phyloP scores from a whole-genome alignment of 164 flowering plant genomes.

The Umbellularia californica region DNA sequence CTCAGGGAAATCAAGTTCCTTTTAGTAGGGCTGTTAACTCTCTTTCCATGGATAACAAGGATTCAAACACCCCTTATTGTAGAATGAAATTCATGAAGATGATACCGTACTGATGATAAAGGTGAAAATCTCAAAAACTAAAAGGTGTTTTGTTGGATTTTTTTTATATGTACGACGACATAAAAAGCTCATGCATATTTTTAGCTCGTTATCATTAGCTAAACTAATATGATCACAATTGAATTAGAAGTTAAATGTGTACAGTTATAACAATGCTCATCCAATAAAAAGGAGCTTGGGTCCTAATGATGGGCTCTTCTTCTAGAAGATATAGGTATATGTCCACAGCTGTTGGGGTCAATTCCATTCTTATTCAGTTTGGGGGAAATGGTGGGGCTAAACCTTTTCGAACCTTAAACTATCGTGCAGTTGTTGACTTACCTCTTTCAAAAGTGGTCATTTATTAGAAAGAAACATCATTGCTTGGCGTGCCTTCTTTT shows the following conservation, averaged over 20 bases:
- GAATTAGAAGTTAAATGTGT: too few relatives aligned
- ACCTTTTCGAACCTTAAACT: neutral
- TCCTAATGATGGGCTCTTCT: neutral
- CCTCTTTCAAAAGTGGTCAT: neutral
- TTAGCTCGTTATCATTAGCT: neutral
- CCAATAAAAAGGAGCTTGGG: neutral
- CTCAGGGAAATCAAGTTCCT: neutral
- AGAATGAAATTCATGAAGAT: neutral
- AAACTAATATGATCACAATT: neutral
- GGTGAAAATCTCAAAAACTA: too few relatives aligned
- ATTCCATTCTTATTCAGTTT: neutral
- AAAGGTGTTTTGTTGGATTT: too few relatives aligned
- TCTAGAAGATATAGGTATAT: neutral
- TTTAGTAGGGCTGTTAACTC: neutral
- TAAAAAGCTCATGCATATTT: too few relatives aligned
- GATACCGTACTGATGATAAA: neutral
- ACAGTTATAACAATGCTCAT: neutral
- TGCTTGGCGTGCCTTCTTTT: neutral
- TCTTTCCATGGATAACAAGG: neutral
- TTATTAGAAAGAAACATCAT: neutral
- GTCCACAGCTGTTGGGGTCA: neutral
- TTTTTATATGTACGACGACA: too few relatives aligned
- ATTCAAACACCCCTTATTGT: neutral
- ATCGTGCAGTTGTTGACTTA: neutral
- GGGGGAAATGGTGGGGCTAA: neutral